phyloP scores from a whole-genome alignment of 2,329 filamentous ascomycete species.

The Simplicillium sp. region DNA sequence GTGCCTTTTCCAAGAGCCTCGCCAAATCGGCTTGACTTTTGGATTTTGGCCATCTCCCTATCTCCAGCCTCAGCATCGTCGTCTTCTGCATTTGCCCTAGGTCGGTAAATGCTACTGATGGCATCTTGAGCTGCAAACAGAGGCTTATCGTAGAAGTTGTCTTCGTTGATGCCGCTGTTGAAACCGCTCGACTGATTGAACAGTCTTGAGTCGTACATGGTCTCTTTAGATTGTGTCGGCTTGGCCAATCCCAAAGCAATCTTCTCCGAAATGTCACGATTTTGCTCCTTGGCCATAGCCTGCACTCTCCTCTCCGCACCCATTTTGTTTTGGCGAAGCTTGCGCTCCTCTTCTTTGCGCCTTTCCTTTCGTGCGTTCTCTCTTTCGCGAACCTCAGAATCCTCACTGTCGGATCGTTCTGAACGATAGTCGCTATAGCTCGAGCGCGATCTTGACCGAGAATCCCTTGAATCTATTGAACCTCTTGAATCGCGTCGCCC shows the following conservation, averaged over 20 bases:
- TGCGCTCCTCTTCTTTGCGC: slow-evolving; percentile 74
- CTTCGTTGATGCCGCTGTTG: slow-evolving; percentile 88
- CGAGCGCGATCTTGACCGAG: slow-evolving; percentile 24
- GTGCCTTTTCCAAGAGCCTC: slow-evolving; percentile 84
- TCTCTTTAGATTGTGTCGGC: slow-evolving; percentile 81
- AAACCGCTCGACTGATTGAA: slow-evolving; percentile 95
- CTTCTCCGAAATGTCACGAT: slow-evolving; percentile 95
- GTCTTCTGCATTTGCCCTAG: slow-evolving; percentile 64
- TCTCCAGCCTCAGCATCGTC: slow-evolving; percentile 74
- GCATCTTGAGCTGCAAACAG: slow-evolving; percentile 93
- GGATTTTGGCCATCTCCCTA: slow-evolving; percentile 77
- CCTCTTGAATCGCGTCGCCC: slow-evolving; percentile 26
- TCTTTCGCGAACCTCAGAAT: slow-evolving; percentile 63
- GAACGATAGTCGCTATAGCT: slow-evolving; percentile 47
- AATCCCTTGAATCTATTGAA: slow-evolving; percentile 27
- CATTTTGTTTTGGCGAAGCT: slow-evolving; percentile 90
- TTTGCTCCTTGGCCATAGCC: slow-evolving; percentile 88
- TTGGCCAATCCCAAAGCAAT: slow-evolving; percentile 91
- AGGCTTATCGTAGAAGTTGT: slow-evolving; percentile 95
- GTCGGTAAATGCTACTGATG: slow-evolving; percentile 87
- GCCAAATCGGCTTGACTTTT: slow-evolving; percentile 71
- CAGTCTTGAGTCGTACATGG: slow-evolving; percentile 92
- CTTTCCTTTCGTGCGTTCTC: slow-evolving; percentile 70
- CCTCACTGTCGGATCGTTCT: slow-evolving; percentile 45
- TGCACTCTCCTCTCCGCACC: slow-evolving; percentile 85